phyloP scores from a whole-genome alignment of 2,329 filamentous ascomycete species.

The Penicillium sp. region DNA sequence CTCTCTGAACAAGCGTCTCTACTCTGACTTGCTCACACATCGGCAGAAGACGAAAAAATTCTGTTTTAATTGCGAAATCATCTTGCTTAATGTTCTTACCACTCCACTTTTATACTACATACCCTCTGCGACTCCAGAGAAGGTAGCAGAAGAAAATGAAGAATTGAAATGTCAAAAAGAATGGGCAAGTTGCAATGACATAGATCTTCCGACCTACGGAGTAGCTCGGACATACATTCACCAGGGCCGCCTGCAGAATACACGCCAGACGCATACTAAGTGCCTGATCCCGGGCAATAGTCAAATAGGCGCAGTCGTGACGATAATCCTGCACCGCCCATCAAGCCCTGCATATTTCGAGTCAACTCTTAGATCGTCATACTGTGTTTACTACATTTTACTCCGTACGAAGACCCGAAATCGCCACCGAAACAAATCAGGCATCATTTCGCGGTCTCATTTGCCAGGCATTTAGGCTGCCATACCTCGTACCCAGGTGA shows the following conservation, averaged over 20 bases:
- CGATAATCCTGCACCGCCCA: not conserved
- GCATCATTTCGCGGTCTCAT: no score
- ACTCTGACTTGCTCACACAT: not conserved
- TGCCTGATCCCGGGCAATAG: not conserved
- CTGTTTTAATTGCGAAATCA: not conserved
- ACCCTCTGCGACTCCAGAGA: not conserved
- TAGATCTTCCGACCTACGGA: not conserved
- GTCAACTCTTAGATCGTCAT: not conserved
- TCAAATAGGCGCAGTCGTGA: not conserved
- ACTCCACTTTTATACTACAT: not conserved
- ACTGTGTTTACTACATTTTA: not conserved
- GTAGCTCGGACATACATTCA: not conserved
- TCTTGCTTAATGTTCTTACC: not conserved
- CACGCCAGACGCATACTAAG: not conserved
- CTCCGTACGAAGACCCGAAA: not conserved
- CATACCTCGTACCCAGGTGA: no score
- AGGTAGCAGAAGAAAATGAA: not conserved
- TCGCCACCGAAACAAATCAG: no score
- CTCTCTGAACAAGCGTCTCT: not conserved
- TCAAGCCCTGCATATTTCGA: not conserved
- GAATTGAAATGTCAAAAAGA: not conserved
- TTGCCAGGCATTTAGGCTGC: no score
- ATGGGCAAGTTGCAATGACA: not conserved
- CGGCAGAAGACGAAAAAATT: not conserved
- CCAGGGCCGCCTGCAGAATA: no score